phyloP scores from a whole-genome alignment of 106 monocot genomes.

The Dendrobium officinale region DNA sequence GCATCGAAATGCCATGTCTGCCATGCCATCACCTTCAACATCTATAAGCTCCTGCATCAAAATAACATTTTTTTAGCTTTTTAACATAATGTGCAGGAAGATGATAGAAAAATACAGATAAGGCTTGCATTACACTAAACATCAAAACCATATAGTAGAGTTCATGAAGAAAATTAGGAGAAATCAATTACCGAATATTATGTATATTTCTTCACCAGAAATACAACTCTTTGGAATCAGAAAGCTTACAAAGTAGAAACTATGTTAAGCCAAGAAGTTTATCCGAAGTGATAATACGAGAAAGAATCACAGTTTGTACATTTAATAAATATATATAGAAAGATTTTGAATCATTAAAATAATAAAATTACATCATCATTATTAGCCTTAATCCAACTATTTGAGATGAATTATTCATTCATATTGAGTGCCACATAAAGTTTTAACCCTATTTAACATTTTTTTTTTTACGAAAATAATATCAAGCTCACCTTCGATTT shows the following conservation, averaged over 20 bases:
- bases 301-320: not conserved
- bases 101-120: not conserved
- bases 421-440: not conserved
- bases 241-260: too few relatives aligned
- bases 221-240: not conserved
- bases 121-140: not conserved
- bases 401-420: not conserved
- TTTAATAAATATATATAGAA: not conserved
- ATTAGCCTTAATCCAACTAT: not conserved
- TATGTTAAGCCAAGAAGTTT: too few relatives aligned
- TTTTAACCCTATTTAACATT: not conserved
- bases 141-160: not conserved
- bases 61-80: not conserved
- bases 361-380: not conserved
- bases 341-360: not conserved
- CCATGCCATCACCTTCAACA: slow-evolving; percentile 99
- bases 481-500: not conserved
- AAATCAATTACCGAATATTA: not conserved
- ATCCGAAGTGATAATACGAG: too few relatives aligned
- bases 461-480: not conserved
- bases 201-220: not conserved
- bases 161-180: not conserved
- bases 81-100: not conserved
- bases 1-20: slow-evolving; percentile 97
- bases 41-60: slow-evolving; percentile 85